Evolutionary conservation across 1,139 yeast genomes (phyloP), one percentile per base, ranked within the genome.

Genomic region (Hyphopichia khmerensis): DNA sequence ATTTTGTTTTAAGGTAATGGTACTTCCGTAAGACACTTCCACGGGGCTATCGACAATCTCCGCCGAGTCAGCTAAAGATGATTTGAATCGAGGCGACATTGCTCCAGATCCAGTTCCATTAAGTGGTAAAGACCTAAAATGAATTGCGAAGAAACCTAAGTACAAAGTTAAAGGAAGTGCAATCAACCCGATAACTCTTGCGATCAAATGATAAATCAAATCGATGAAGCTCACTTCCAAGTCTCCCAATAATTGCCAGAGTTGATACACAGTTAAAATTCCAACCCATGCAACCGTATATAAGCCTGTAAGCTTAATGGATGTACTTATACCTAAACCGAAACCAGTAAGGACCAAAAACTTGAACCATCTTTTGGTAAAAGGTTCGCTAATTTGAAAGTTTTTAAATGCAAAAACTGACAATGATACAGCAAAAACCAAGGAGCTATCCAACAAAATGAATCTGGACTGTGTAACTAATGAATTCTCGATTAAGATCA

Each of bases 1-100:
- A n/a, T 63, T 54, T 59, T 87, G 95, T 49, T 88, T 79, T 14
- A 88, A 51, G 13, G 88, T 81, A 15, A 88, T 72, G 0, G 80
- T 69, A 40, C 88, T 77, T 3, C 95, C 95, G 58, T 71, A 82
- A 4, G 79, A 70, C 0, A 87, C 79, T 40, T 74, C 74, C 5
- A 75, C 76, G 7, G 80, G 74, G 46, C 69, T 62, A 41, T 67
- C 54, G 8, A 42, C 35, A 14, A 67, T 48, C 35, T 72, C 51
- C 42, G 68, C 69, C 41, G 75, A 70, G 44, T 75, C 74, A 35
- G 53, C 47, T 27, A 85, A 64, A 2, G 76, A 62, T 11, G 77
- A 67, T 57, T 84, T 82, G 63, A 83, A 86, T n/a, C 67, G 64
- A 2, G 87, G 70, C 32, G 85, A 62, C 64, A 86, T 61, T 41